Percentiles rank a stretch among this genome's conserved stretches.
Conservation (phyloP, 495 filamentous ascomycete species). For the Talaromyces thailandensis region DNA sequence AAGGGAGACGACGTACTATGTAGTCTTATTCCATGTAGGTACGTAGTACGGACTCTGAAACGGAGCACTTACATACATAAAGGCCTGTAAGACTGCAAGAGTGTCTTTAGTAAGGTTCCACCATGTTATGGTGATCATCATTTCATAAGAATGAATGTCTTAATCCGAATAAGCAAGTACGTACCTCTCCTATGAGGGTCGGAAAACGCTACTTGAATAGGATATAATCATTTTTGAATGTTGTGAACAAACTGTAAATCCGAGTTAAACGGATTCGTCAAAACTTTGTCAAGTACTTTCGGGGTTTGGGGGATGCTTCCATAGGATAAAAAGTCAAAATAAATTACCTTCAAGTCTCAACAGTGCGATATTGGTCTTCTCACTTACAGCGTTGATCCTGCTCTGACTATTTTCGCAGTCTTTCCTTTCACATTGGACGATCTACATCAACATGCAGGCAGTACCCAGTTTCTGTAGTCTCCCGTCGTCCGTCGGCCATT, state of each 20-base stretch:
- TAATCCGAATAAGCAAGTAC: not conserved
- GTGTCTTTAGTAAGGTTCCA: not conserved
- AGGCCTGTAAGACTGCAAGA: too few species aligned
- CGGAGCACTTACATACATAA: not conserved
- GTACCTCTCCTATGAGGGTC: not conserved
- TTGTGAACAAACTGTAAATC: not conserved
- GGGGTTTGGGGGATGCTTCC: not conserved
- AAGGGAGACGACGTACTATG: not conserved
- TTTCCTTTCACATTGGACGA: not conserved
- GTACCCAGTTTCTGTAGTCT: not conserved
- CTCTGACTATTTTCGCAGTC: not conserved
- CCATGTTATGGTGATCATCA: not conserved
- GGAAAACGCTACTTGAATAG: not conserved
- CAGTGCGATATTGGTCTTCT: not conserved
- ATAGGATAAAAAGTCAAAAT: not conserved
- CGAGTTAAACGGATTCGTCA: not conserved
- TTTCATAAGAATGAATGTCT: not conserved
- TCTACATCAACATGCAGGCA: not conserved
- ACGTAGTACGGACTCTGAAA: not conserved
- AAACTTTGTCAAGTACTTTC: not conserved
- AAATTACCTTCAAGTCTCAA: not conserved
- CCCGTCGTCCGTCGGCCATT: not conserved
- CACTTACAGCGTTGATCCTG: not conserved
- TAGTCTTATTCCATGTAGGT: not conserved
- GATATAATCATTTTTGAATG: not conserved